Evolutionary conservation across 345 rosid species (phyloP).

Genomic region (Hibiscus tridactylites): DNA sequence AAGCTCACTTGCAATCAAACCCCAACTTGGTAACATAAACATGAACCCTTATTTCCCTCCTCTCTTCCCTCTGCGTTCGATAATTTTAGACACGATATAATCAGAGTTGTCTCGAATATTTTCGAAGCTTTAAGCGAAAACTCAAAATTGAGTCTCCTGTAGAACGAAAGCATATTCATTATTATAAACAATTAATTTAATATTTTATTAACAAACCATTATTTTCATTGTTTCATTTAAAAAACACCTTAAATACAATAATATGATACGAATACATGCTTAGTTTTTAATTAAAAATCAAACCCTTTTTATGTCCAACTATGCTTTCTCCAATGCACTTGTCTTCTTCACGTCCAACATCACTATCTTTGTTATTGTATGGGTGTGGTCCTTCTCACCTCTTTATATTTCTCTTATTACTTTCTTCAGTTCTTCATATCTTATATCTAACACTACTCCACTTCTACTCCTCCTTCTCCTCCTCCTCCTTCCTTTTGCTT

Average conservation of each 20-base stretch:
- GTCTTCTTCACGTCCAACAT: constrained; percentile 79
- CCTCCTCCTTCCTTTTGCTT: not conserved
- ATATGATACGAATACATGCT: too few species aligned
- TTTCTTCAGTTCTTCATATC: constrained; percentile 40
- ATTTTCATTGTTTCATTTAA: too few species aligned
- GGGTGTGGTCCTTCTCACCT: constrained; percentile 49
- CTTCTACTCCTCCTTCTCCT: constrained; percentile 6
- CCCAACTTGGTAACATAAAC: constrained; percentile 47
- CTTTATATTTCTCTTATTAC: constrained; percentile 53
- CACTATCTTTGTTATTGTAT: constrained; percentile 44
- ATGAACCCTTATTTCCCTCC: not conserved
- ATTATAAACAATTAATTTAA: too few species aligned
- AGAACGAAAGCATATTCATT: too few species aligned
- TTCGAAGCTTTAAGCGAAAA: too few species aligned
- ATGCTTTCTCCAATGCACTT: constrained; percentile 57
- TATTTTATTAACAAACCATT: too few species aligned
- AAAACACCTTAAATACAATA: too few species aligned
- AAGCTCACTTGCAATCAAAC: constrained; percentile 54
- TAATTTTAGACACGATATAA: not conserved
- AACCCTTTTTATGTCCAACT: constrained; percentile 23
- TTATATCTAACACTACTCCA: constrained; percentile 10
- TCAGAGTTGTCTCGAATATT: too few species aligned
- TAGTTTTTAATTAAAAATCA: constrained; percentile 6
- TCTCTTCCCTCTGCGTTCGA: not conserved
- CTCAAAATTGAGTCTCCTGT: too few species aligned